Conservation (phyloP, 768 basidiomycete genomes). For the Leccinum rimulosum region DNA sequence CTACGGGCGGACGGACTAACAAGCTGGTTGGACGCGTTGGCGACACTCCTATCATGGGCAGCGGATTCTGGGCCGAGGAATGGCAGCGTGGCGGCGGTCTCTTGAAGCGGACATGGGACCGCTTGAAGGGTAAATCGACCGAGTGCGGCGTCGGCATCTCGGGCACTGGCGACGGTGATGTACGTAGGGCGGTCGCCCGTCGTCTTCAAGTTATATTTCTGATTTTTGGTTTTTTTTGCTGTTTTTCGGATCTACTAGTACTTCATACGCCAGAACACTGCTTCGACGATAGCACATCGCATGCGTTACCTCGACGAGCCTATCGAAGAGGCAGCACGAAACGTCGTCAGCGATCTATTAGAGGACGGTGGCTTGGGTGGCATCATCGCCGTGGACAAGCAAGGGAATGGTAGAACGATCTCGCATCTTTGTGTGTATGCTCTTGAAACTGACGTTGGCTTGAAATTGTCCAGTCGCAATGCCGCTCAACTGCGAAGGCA, state of each 20-base stretch:
- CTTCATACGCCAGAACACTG: conserved; percentile 71
- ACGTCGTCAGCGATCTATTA: conserved; percentile 57
- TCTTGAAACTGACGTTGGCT: neutral
- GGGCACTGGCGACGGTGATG: too few species aligned
- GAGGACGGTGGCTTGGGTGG: conserved; percentile 67
- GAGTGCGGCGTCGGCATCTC: too few species aligned
- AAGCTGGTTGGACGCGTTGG: too few species aligned
- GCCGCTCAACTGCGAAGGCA: conserved; percentile 73
- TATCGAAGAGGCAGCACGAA: conserved; percentile 50
- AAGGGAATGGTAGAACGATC: conserved; percentile 55
- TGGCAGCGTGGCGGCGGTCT: too few species aligned
- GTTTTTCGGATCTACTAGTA: conserved; percentile 43
- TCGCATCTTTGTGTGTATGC: conserved; percentile 7
- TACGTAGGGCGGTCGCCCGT: conserved; percentile 21
- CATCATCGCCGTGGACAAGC: conserved; percentile 66
- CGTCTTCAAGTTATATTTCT: neutral
- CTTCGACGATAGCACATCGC: conserved; percentile 62
- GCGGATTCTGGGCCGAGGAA: too few species aligned
- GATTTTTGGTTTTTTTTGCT: neutral
- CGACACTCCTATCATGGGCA: too few species aligned
- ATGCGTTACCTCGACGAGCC: conserved; percentile 61
- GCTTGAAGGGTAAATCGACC: too few species aligned
- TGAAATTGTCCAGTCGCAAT: conserved; percentile 52
- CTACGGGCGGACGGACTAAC: too few species aligned
- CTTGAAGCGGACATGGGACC: too few species aligned